phyloP scores from a whole-genome alignment of 1,284 basidiomycete species.

The Irpex sp. region DNA sequence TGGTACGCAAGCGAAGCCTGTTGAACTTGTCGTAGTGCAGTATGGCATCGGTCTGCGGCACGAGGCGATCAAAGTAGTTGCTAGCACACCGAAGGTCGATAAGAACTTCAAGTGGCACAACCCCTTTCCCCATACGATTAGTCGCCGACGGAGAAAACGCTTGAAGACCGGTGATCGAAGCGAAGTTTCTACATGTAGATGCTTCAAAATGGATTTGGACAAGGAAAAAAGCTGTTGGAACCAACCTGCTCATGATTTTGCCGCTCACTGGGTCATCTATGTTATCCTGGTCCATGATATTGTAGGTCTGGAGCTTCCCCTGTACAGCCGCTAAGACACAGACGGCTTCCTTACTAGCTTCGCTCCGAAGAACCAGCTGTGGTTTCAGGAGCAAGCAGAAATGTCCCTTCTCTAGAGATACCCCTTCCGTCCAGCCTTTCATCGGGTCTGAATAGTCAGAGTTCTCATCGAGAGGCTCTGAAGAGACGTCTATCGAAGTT shows the following conservation, averaged over 20 bases:
- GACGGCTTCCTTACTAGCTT: slow-evolving; percentile 58
- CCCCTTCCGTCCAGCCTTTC: slow-evolving; percentile 68
- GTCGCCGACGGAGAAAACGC: slow-evolving; percentile 74
- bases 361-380: slow-evolving; percentile 81
- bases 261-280: slow-evolving; percentile 84
- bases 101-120: slow-evolving; percentile 86
- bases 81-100: slow-evolving; percentile 84
- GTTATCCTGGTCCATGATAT: slow-evolving; percentile 79
- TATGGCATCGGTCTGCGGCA: slow-evolving; percentile 85
- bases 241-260: slow-evolving; percentile 81
- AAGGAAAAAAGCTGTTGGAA: slow-evolving; percentile 1
- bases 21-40: slow-evolving; percentile 97
- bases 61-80: slow-evolving; percentile 82
- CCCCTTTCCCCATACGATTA: slow-evolving; percentile 37
- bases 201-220: background rate
- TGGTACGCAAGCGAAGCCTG: slow-evolving; percentile 79
- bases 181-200: slow-evolving; percentile 22
- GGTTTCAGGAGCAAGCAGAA: slow-evolving; percentile 88
- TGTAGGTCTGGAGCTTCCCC: slow-evolving; percentile 78
- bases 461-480: slow-evolving; percentile 16
- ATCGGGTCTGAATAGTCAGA: slow-evolving; percentile 47
- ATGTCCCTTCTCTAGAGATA: slow-evolving; percentile 66
- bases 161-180: slow-evolving; percentile 65
- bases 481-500: slow-evolving; percentile 39
- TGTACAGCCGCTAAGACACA: slow-evolving; percentile 83